These are phyloP conservation scores for Eimeria falciformis DNA, from an alignment of 169 alveolate species.

Conservation along the genomic window DNA sequence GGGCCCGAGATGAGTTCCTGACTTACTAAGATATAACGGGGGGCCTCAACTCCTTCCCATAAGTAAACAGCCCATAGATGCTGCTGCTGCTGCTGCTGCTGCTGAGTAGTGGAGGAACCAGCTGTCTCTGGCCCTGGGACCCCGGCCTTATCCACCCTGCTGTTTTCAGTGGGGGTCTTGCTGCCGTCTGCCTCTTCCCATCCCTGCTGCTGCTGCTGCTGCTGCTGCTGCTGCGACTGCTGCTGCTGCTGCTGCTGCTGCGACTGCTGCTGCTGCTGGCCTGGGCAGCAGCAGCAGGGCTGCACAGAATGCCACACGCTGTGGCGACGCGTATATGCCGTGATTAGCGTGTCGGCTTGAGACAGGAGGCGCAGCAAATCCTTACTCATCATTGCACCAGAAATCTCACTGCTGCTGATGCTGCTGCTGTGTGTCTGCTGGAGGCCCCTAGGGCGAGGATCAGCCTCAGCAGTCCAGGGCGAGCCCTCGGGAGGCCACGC, in stretches of 20 bases:
- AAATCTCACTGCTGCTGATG: not conserved
- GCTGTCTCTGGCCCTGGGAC: too few species aligned
- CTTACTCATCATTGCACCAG: slow-evolving; percentile 53
- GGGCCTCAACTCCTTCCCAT: slow-evolving; percentile 66
- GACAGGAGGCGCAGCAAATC: slow-evolving; percentile 42
- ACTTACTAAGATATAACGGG: slow-evolving; percentile 53
- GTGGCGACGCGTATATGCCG: slow-evolving; percentile 52
- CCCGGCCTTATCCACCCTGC: too few species aligned
- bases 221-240: not conserved
- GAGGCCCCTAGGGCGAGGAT: not conserved
- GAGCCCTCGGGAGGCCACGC: not conserved
- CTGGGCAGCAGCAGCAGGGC: slow-evolving; percentile 42
- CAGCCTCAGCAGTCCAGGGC: not conserved
- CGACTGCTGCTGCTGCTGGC: slow-evolving; percentile 7
- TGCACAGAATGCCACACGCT: slow-evolving; percentile 72
- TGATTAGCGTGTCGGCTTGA: slow-evolving; percentile 42
- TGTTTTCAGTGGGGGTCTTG: too few species aligned
- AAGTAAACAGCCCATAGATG: slow-evolving; percentile 68
- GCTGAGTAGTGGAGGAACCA: not conserved
- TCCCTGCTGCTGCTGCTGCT: not conserved
- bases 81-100: slow-evolving; percentile 52
- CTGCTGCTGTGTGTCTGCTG: not conserved
- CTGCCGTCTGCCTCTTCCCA: not conserved
- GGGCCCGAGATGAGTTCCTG: not conserved
- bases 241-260: slow-evolving; percentile 30